phyloP scores from a whole-genome alignment of 345 rosid species.

The Noccaea caerulescens region DNA sequence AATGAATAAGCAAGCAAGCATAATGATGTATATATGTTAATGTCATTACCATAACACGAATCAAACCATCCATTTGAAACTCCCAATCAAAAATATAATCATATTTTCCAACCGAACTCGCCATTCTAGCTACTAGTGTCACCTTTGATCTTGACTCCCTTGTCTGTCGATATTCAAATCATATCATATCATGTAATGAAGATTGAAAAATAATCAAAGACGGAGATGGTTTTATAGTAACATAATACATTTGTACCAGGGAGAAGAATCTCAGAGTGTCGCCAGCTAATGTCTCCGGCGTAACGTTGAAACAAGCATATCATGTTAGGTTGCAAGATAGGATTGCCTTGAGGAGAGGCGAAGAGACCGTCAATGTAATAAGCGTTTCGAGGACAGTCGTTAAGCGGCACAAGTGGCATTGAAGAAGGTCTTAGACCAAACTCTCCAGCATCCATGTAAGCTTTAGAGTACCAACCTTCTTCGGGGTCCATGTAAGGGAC shows the following conservation, averaged over 20 bases:
- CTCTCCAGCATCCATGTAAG: conserved; percentile 7
- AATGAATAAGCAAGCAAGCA: too few species aligned
- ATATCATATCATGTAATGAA: neutral
- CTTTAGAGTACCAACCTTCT: conserved; percentile 10
- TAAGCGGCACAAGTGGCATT: conserved; percentile 22
- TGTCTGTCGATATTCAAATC: neutral
- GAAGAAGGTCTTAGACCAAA: neutral
- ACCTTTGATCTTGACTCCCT: conserved; percentile 19
- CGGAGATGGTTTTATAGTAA: too few species aligned
- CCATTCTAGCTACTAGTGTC: conserved; percentile 19
- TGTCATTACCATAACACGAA: neutral
- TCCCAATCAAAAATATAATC: conserved; percentile 25
- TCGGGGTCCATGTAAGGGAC: conserved; percentile 18
- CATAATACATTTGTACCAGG: neutral
- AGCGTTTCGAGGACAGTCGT: conserved; percentile 15
- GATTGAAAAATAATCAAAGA: too few species aligned
- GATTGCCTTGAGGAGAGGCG: neutral
- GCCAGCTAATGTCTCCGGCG: conserved; percentile 19
- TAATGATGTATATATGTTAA: too few species aligned
- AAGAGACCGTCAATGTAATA: conserved; percentile 9
- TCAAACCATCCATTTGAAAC: conserved; percentile 23
- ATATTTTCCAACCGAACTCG: conserved; percentile 7
- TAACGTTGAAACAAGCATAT: conserved; percentile 22
- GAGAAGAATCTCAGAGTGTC: conserved; percentile 21
- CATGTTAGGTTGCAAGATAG: conserved; percentile 18